phyloP scores from a whole-genome alignment of 2,329 filamentous ascomycete species.

The Aspergillus texensis region DNA sequence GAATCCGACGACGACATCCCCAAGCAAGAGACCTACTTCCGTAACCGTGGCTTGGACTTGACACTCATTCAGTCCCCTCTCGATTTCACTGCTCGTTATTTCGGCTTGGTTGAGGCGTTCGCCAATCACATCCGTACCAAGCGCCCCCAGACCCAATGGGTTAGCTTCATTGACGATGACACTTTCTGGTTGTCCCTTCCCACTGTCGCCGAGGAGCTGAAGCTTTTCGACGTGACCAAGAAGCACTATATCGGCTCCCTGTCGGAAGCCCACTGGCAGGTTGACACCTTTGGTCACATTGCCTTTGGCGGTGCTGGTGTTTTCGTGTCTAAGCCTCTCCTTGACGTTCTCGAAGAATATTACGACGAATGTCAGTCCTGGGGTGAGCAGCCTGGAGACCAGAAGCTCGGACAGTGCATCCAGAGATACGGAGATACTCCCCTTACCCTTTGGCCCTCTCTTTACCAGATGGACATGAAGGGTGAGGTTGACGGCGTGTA shows the following conservation, averaged over 20 bases:
- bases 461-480: constrained; percentile 50
- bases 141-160: constrained; percentile 45
- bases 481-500: constrained; percentile 46
- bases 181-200: constrained; percentile 47
- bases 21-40: constrained; percentile 45
- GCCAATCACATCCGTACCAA: constrained; percentile 40
- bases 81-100: constrained; percentile 47
- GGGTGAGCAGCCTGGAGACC: constrained; percentile 47
- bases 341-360: constrained; percentile 40
- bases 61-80: constrained; percentile 43
- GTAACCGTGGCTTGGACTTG: constrained; percentile 44
- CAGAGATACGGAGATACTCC: constrained; percentile 42
- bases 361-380: constrained; percentile 48
- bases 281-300: constrained; percentile 47
- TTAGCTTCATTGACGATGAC: constrained; percentile 48
- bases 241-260: constrained; percentile 48
- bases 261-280: constrained; percentile 48
- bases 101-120: constrained; percentile 46
- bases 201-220: constrained; percentile 41
- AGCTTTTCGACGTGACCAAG: constrained; percentile 42
- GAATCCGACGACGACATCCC: constrained; percentile 43
- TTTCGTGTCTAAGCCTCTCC: constrained; percentile 45
- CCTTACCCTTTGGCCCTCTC: constrained; percentile 45
- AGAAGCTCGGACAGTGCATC: constrained; percentile 48
- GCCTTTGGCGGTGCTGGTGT: constrained; percentile 50